phyloP scores from a whole-genome alignment of 2,329 filamentous ascomycete species.

The Periconia macrospinosa region DNA sequence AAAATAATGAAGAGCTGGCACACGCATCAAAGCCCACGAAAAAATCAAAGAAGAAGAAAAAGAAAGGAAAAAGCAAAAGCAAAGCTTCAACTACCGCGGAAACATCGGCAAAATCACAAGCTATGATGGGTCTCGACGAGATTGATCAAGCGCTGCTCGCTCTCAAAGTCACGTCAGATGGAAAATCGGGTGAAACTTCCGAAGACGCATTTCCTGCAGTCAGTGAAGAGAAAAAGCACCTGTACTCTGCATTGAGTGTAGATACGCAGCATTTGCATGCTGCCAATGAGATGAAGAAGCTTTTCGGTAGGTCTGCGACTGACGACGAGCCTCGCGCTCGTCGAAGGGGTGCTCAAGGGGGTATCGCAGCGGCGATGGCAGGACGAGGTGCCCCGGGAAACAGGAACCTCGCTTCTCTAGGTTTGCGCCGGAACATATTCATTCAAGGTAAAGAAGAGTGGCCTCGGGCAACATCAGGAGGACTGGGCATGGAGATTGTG shows the following conservation, averaged over 20 bases:
- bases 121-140: constrained; percentile 56
- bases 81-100: constrained; percentile 33
- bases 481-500: constrained; percentile 77
- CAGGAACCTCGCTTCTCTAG: constrained; percentile 69
- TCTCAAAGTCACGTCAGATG: constrained; percentile 47
- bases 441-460: constrained; percentile 86
- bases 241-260: constrained; percentile 59
- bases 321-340: constrained; percentile 55
- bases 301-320: constrained; percentile 68
- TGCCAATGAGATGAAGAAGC: constrained; percentile 83
- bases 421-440: constrained; percentile 77
- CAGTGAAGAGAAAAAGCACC: constrained; percentile 49
- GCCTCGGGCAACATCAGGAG: constrained; percentile 77
- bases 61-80: constrained; percentile 59
- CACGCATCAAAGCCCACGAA: constrained; percentile 40
- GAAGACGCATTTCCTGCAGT: constrained; percentile 19
- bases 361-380: constrained; percentile 60
- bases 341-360: constrained; percentile 59
- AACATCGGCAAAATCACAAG: constrained; percentile 12
- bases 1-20: constrained; percentile 14
- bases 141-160: constrained; percentile 67
- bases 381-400: constrained; percentile 58
- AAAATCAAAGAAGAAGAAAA: constrained; percentile 63
- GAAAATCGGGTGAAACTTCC: constrained; percentile 13
- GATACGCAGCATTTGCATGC: constrained; percentile 78